Conservation (phyloP, 495 filamentous ascomycete species). For the Elasticomyces elasticus region DNA sequence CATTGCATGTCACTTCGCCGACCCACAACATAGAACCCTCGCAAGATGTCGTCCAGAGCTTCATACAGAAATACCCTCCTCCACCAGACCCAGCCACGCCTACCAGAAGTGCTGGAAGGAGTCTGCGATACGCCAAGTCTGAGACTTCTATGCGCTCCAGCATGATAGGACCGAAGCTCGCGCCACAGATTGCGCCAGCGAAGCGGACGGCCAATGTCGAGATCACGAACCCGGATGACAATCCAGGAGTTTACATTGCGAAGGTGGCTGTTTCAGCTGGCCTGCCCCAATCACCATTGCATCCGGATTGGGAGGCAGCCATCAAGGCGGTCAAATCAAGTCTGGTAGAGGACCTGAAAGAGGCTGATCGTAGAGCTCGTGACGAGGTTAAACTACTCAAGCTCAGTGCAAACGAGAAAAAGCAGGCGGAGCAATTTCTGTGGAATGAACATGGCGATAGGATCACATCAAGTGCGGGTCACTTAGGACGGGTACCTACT, state of each 20-base stretch:
- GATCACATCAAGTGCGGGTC: background rate
- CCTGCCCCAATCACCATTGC: background rate
- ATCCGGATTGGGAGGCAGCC: background rate
- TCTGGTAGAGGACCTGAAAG: background rate
- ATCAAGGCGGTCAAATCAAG: background rate
- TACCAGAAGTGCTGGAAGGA: background rate
- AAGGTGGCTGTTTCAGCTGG: background rate
- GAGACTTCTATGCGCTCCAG: background rate
- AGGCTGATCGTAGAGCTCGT: background rate
- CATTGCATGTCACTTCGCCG: background rate
- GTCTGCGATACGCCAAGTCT: background rate
- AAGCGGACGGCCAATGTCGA: background rate
- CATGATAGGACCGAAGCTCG: background rate
- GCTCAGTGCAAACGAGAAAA: background rate
- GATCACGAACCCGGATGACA: background rate
- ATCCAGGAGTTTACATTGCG: background rate
- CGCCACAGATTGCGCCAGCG: background rate
- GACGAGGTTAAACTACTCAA: background rate
- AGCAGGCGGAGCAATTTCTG: background rate
- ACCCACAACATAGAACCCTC: background rate
- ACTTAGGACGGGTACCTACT: background rate
- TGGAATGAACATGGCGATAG: background rate
- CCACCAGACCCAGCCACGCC: background rate
- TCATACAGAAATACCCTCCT: background rate
- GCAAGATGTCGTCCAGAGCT: background rate